Conservation (phyloP, 2,329 filamentous ascomycete genomes). For the Penicillium paneum region DNA sequence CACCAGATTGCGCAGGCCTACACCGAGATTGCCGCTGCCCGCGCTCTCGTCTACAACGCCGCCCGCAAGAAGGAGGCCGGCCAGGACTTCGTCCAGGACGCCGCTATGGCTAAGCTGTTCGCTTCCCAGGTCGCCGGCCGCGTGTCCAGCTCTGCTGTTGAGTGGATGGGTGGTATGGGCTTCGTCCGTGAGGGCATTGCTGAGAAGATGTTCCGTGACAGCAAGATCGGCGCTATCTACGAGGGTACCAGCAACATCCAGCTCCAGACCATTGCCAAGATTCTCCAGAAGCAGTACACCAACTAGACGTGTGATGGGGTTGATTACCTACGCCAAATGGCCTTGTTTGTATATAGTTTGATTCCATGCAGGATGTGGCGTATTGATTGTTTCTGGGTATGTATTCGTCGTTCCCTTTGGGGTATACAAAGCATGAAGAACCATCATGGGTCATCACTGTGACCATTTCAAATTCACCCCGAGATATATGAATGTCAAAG, state of each 20-base stretch:
- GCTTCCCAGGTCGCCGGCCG: constrained; percentile 87
- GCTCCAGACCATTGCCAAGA: constrained; percentile 67
- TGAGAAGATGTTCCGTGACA: constrained; percentile 96
- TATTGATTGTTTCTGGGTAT: not conserved
- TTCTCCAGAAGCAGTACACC: constrained; percentile 67
- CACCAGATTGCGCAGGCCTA: constrained; percentile 97
- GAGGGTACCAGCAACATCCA: constrained; percentile 74
- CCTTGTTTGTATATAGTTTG: constrained; percentile 8
- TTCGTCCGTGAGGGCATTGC: constrained; percentile 94
- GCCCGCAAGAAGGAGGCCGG: constrained; percentile 97
- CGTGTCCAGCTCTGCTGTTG: constrained; percentile 80
- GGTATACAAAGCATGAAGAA: not conserved
- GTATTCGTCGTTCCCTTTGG: not conserved
- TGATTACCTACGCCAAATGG: not conserved
- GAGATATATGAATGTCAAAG: not conserved
- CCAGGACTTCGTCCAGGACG: constrained; percentile 90
- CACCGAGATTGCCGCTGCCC: constrained; percentile 86
- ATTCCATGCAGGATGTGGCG: not conserved
- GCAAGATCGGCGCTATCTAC: constrained; percentile 98
- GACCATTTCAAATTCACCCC: not conserved
- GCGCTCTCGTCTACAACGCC: constrained; percentile 92
- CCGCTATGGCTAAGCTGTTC: constrained; percentile 97
- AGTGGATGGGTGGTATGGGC: constrained; percentile 99
- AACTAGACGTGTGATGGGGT: constrained; percentile 35
- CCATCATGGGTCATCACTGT: not conserved